These are phyloP conservation scores for Psilocybe subaeruginosa DNA, from an alignment of 768 basidiomycete genomes.

Conservation along the genomic window DNA sequence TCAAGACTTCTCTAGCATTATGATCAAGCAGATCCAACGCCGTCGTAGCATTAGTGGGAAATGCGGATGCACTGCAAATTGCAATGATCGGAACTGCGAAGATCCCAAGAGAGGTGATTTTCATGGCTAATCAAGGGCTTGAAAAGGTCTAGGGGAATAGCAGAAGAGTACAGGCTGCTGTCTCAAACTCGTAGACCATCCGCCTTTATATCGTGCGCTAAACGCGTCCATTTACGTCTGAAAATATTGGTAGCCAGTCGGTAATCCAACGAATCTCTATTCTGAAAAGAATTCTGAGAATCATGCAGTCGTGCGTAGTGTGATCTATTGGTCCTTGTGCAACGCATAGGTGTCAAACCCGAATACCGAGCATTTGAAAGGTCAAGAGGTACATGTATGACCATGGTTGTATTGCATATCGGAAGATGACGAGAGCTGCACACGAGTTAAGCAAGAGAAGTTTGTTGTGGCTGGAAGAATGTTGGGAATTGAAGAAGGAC, in stretches of 20 bases:
- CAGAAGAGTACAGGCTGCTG: not conserved
- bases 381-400: slow-evolving; percentile 1
- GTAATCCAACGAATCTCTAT: slow-evolving; percentile 15
- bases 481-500: not conserved
- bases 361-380: not conserved
- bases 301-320: slow-evolving; percentile 16
- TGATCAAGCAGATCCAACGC: slow-evolving; percentile 28
- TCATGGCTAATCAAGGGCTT: slow-evolving; percentile 10
- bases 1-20: slow-evolving; percentile 33
- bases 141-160: not conserved
- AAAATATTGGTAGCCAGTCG: slow-evolving; percentile 1
- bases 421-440: not conserved
- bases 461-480: not conserved
- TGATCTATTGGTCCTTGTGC: slow-evolving; percentile 10
- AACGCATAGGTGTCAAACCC: not conserved
- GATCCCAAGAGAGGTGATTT: slow-evolving; percentile 1
- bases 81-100: slow-evolving; percentile 6
- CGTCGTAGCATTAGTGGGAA: slow-evolving; percentile 20
- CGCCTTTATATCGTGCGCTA: slow-evolving; percentile 14
- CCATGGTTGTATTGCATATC: not conserved
- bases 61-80: slow-evolving; percentile 10
- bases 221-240: slow-evolving; percentile 4
- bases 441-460: slow-evolving; percentile 2
- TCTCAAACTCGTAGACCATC: not conserved
- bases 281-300: slow-evolving; percentile 20